phyloP scores from a whole-genome alignment of 2,329 filamentous ascomycete species.

The Trichophyton schoenleinii region DNA sequence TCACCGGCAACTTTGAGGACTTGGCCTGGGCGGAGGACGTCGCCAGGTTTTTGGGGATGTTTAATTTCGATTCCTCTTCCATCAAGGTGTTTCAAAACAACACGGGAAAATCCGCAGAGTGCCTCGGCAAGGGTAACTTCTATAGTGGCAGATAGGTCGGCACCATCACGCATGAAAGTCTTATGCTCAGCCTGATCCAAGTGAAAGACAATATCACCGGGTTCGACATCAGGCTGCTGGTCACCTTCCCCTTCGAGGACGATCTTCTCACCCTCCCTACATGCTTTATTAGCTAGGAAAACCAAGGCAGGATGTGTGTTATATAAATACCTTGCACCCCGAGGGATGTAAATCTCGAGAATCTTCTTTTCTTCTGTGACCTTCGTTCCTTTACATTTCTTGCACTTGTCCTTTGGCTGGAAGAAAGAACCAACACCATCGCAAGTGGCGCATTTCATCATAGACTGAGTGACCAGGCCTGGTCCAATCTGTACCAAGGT shows the following conservation, averaged over 20 bases:
- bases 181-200: slow-evolving; percentile 72
- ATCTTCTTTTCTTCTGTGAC: slow-evolving; percentile 83
- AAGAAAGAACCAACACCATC: slow-evolving; percentile 72
- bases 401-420: slow-evolving; percentile 95
- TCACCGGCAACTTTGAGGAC: slow-evolving; percentile 76
- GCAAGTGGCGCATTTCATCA: slow-evolving; percentile 70
- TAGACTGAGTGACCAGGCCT: slow-evolving; percentile 70
- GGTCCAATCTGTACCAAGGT: slow-evolving; percentile 73
- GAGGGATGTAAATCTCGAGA: slow-evolving; percentile 88
- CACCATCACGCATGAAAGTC: slow-evolving; percentile 66
- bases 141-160: slow-evolving; percentile 72
- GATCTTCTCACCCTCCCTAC: slow-evolving; percentile 66
- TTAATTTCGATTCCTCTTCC: slow-evolving; percentile 76
- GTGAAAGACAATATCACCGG: slow-evolving; percentile 86
- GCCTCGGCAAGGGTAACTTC: slow-evolving; percentile 73
- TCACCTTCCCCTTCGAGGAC: slow-evolving; percentile 88
- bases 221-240: slow-evolving; percentile 74
- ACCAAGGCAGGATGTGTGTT: not conserved
- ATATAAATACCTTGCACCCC: slow-evolving; percentile 52
- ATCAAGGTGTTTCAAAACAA: slow-evolving; percentile 85
- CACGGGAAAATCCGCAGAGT: slow-evolving; percentile 75
- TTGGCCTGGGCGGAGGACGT: slow-evolving; percentile 70
- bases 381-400: slow-evolving; percentile 93
- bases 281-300: not conserved
- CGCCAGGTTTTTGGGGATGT: slow-evolving; percentile 62